Percentiles rank a stretch among this genome's conserved stretches.
phyloP scores from a whole-genome alignment of 2,329 filamentous ascomycete genomes.

The Apiospora pterosperma region DNA sequence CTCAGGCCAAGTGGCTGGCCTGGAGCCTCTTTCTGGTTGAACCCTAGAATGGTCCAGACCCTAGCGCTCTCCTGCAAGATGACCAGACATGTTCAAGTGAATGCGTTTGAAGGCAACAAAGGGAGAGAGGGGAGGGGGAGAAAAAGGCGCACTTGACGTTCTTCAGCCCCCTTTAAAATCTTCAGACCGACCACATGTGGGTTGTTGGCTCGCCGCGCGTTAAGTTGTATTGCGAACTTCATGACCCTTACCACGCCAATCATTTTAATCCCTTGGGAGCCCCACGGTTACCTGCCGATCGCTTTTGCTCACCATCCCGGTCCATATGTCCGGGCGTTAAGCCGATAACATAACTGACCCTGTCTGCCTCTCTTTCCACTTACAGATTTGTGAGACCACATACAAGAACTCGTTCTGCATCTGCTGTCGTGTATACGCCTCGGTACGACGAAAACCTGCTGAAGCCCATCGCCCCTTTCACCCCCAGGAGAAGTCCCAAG shows the following conservation, averaged over 20 bases:
- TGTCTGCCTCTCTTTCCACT: neutral
- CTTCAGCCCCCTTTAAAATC: neutral
- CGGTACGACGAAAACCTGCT: constrained; percentile 19
- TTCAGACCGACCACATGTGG: neutral
- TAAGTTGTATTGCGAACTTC: neutral
- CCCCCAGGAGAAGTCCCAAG: constrained; percentile 5
- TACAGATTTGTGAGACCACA: constrained; percentile 16
- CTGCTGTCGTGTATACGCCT: constrained; percentile 14
- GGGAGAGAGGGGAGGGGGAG: neutral
- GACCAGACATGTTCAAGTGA: neutral
- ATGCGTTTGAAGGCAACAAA: neutral
- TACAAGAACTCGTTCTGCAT: constrained; percentile 22
- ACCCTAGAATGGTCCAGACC: neutral
- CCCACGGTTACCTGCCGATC: constrained; percentile 3
- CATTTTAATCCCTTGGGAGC: constrained; percentile 4
- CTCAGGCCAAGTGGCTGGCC: neutral
- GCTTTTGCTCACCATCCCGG: neutral
- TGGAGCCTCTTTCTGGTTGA: neutral
- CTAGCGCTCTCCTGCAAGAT: neutral
- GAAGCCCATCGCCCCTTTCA: constrained; percentile 12
- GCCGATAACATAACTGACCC: neutral
- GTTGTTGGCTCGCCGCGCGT: neutral
- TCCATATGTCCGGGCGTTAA: neutral
- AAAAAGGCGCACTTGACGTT: neutral
- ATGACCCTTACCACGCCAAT: constrained; percentile 3